phyloP scores from a whole-genome alignment of 2,329 filamentous ascomycete genomes.

The Nannizzia gypsea region DNA sequence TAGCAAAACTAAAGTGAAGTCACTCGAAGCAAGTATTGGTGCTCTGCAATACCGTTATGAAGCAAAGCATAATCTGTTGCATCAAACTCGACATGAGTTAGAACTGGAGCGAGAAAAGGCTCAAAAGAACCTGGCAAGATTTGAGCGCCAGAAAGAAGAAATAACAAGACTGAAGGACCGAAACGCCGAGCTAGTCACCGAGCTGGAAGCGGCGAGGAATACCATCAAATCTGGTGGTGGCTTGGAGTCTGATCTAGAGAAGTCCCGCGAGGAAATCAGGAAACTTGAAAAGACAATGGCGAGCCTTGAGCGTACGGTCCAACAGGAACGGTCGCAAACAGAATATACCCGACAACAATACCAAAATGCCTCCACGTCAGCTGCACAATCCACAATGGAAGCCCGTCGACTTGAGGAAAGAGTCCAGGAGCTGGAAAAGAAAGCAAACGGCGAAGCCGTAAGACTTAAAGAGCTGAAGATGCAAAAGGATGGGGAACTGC shows the following conservation, averaged over 20 bases:
- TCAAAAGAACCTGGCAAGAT: conserved; percentile 21
- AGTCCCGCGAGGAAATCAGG: conserved; percentile 29
- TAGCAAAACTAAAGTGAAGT: conserved; percentile 20
- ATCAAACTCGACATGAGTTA: conserved; percentile 28
- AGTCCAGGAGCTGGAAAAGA: conserved; percentile 27
- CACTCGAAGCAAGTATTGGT: conserved; percentile 25
- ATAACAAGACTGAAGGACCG: conserved; percentile 32
- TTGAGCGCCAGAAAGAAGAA: conserved; percentile 27
- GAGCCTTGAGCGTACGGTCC: conserved; percentile 27
- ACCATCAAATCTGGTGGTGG: conserved; percentile 31
- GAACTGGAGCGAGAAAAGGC: conserved; percentile 24
- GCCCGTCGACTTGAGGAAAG: conserved; percentile 27
- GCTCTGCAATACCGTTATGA: conserved; percentile 36
- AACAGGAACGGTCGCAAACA: conserved; percentile 33
- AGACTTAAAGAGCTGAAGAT: conserved; percentile 30
- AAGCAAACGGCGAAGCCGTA: conserved; percentile 26
- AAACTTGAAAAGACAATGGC: conserved; percentile 27
- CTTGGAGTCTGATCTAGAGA: conserved; percentile 31
- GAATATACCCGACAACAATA: conserved; percentile 38
- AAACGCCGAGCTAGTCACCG: conserved; percentile 25
- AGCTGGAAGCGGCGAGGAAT: conserved; percentile 31
- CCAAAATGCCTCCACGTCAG: conserved; percentile 35
- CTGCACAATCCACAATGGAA: conserved; percentile 32
- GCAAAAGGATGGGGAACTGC: conserved; percentile 23
- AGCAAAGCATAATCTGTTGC: conserved; percentile 27